These are phyloP conservation scores for Linnemannia exigua DNA, from an alignment of 192 early-diverging fungal genomes.

Conservation along the genomic window DNA sequence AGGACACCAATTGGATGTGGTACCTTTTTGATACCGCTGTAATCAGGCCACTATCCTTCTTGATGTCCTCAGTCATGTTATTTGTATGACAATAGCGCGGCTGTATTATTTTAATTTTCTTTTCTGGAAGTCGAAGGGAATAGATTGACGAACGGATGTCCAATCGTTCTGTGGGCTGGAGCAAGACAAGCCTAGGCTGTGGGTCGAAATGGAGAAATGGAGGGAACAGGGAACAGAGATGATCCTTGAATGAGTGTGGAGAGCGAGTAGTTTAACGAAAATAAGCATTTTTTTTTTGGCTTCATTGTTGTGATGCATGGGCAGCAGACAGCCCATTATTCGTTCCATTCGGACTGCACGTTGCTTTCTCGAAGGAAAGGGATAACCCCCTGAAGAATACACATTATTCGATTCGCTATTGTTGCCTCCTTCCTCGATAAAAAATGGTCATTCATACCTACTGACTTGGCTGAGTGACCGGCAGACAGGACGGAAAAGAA, in stretches of 20 bases:
- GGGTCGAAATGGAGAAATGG: neutral
- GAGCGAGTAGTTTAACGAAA: neutral
- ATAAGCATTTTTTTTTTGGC: neutral
- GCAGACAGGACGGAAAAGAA: neutral
- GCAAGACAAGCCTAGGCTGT: neutral
- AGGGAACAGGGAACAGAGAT: slow-evolving; percentile 4
- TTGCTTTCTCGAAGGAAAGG: neutral
- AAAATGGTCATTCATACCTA: neutral
- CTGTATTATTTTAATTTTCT: no score
- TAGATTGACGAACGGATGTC: neutral
- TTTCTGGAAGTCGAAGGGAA: neutral
- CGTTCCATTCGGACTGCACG: neutral
- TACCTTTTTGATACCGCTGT: neutral
- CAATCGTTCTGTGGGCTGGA: neutral
- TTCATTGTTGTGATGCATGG: no score
- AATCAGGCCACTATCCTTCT: neutral
- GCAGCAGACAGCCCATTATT: neutral
- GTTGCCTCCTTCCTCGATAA: no score
- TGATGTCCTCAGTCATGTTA: neutral
- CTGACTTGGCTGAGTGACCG: neutral
- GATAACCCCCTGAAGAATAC: no score
- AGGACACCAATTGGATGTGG: no score
- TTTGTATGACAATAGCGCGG: neutral
- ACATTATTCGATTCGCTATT: no score
- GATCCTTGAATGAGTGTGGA: neutral